A percentile compares a stretch with the other conserved stretches of the same genome.
These are phyloP conservation scores for Xerocomellus chrysenteron DNA, from an alignment of 768 basidiomycete genomes.

Conservation along the genomic window DNA sequence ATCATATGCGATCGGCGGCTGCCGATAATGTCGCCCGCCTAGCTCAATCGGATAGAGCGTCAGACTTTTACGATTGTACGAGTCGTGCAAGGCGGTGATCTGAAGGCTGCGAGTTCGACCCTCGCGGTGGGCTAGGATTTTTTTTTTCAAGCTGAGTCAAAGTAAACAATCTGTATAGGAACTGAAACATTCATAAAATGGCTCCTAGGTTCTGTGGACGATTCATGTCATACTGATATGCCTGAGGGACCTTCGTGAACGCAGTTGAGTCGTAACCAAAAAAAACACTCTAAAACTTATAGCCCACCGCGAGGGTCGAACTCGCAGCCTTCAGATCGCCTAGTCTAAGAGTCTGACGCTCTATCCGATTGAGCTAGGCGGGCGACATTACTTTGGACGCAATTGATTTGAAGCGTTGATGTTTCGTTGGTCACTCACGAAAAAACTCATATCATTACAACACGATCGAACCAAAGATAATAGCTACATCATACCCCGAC, in stretches of 20 bases:
- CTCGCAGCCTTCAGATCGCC: conserved; percentile 61
- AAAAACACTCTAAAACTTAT: conserved; percentile 10
- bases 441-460: conserved; percentile 2
- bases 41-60: conserved; percentile 71
- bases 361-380: conserved; percentile 70
- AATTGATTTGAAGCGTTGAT: background rate
- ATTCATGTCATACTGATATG: too few relatives aligned
- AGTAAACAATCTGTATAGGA: too few relatives aligned
- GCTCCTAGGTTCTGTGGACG: too few relatives aligned
- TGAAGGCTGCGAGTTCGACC: conserved; percentile 87
- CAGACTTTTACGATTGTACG: conserved; percentile 52
- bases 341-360: conserved; percentile 62
- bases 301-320: conserved; percentile 66
- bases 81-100: conserved; percentile 46
- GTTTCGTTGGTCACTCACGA: background rate
- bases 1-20: conserved; percentile 32
- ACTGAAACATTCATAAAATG: too few relatives aligned
- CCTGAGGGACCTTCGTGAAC: too few relatives aligned
- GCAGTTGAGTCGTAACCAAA: background rate
- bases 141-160: background rate
- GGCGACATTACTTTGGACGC: conserved; percentile 27
- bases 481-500: conserved; percentile 27
- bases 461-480: background rate
- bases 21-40: conserved; percentile 44
- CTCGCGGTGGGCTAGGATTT: conserved; percentile 72